phyloP scores from a whole-genome alignment of 345 rosid genomes.

The Linum lewisii region DNA sequence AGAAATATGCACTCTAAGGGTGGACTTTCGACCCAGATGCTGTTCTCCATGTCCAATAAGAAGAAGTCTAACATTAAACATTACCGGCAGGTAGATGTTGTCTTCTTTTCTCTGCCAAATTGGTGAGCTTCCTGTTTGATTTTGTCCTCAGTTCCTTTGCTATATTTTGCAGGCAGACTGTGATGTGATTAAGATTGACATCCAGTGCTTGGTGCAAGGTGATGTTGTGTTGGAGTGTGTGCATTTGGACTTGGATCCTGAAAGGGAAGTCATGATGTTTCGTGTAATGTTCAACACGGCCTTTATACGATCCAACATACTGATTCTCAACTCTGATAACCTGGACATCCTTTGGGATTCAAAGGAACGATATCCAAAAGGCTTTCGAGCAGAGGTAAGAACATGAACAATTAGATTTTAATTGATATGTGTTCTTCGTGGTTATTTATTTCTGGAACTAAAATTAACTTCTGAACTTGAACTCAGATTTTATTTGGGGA shows the following conservation, averaged over 20 bases:
- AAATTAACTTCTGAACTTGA: constrained; percentile 8
- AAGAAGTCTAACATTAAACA: constrained; percentile 52
- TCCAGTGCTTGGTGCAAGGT: constrained; percentile 95
- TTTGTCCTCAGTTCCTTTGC: constrained; percentile 13
- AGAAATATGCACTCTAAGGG: constrained; percentile 45
- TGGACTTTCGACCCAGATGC: constrained; percentile 86
- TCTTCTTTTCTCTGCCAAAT: constrained; percentile 1
- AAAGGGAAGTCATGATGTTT: constrained; percentile 97
- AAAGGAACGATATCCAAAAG: constrained; percentile 87
- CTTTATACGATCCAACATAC: constrained; percentile 92
- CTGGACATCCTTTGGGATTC: constrained; percentile 97
- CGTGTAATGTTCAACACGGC: constrained; percentile 96
- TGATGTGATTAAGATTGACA: constrained; percentile 91
- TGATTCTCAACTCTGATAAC: constrained; percentile 88
- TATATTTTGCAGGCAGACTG: constrained; percentile 64
- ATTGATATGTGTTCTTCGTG: neutral
- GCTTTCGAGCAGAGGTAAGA: constrained; percentile 85
- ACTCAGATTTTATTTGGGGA: constrained; percentile 93
- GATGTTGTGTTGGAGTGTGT: constrained; percentile 96
- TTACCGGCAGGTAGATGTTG: constrained; percentile 58
- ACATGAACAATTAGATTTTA: neutral
- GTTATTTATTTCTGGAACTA: constrained; percentile 13
- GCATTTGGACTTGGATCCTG: constrained; percentile 84
- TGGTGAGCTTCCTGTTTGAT: neutral
- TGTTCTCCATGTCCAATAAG: constrained; percentile 72